These are phyloP conservation scores for Schwanniomyces sp. DNA, from an alignment of 805 yeast species.

Conservation along the genomic window DNA sequence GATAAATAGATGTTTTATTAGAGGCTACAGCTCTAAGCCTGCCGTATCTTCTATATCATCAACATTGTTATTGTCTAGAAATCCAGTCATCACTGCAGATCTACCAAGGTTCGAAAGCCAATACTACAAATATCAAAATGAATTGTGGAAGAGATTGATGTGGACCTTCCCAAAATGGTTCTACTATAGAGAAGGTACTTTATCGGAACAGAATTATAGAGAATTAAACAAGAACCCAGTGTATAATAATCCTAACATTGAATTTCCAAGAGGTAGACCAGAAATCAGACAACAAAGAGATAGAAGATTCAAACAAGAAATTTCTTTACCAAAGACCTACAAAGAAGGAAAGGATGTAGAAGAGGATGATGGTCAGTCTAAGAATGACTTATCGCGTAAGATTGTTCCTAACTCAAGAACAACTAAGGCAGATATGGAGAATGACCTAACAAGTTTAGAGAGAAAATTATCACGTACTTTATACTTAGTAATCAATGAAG, in stretches of 20 bases:
- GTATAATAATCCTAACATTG: constrained; percentile 68
- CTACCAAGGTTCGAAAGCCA: constrained; percentile 67
- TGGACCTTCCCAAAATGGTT: constrained; percentile 97
- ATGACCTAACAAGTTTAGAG: constrained; percentile 69
- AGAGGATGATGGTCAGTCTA: constrained; percentile 30
- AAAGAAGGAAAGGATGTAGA: constrained; percentile 31
- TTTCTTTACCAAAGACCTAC: constrained; percentile 71
- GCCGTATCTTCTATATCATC: constrained; percentile 30
- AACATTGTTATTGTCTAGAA: constrained; percentile 70
- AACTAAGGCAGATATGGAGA: constrained; percentile 72
- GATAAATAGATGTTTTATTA: constrained; percentile 8
- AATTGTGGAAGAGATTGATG: constrained; percentile 86
- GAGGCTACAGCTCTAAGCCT: constrained; percentile 13
- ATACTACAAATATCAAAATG: constrained; percentile 81
- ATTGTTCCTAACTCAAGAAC: constrained; percentile 67
- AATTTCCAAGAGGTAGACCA: constrained; percentile 81
- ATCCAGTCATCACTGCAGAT: constrained; percentile 82
- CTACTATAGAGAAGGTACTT: constrained; percentile 86
- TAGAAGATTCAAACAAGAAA: constrained; percentile 75
- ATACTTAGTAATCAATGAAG: constrained; percentile 63
- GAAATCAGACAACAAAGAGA: constrained; percentile 88
- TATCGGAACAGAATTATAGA: constrained; percentile 78
- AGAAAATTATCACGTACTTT: constrained; percentile 78
- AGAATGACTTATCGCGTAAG: constrained; percentile 57
- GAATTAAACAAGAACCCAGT: constrained; percentile 77